Evolutionary conservation across 208 protist species (phyloP), one percentile per base, ranked within the genome.

Genomic region (Sergeia podlipaevii): DNA sequence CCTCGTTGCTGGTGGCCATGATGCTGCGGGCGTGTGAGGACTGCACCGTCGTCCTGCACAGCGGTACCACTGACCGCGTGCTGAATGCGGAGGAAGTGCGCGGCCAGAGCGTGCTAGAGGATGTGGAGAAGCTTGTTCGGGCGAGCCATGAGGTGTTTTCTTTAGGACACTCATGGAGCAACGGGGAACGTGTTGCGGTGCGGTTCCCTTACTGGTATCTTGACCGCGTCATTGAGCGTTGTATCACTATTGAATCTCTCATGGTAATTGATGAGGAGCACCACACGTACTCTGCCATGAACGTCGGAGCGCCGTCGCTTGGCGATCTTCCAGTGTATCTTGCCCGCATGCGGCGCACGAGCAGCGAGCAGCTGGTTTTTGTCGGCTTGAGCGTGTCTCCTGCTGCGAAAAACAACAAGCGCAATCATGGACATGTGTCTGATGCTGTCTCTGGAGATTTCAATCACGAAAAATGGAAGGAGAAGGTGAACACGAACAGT

Each of bases 331-430:
- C 77, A 11, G 60, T 64, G 0, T 93, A 94, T 50, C 70, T 98
- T 0, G 45, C 57, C 2, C 85, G 93, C 23, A 83, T 97, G 48
- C 74, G 95, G 11, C 76, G 81, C 48, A 71, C 68, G 17, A 64
- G 94, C 72, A 98, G 94, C 49, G 68, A 70, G 4, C 66, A 95
- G 2, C 56, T 98, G 33, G 65, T 98, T 8, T 98, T 85, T 62
- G 85, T 97, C 3, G 72, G 49, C 17, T 77, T 98, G 21, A 89
- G 89, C 45, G 56, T 90, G 0, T 53, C 38, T n/a, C n/a, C n/a
- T n/a, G n/a, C n/a, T n/a, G n/a, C n/a, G n/a, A n/a, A 15, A 10
- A n/a, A 38, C 11, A 10, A 47, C 10, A 47, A 23, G 13, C 10
- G 42, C 13, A 47, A 28, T 47, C 13, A 47, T 11, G 13, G 42